Evolutionary conservation across 1,284 basidiomycete species (phyloP), one percentile per base, ranked within the genome.

Genomic region (Pholiota adiposa): DNA sequence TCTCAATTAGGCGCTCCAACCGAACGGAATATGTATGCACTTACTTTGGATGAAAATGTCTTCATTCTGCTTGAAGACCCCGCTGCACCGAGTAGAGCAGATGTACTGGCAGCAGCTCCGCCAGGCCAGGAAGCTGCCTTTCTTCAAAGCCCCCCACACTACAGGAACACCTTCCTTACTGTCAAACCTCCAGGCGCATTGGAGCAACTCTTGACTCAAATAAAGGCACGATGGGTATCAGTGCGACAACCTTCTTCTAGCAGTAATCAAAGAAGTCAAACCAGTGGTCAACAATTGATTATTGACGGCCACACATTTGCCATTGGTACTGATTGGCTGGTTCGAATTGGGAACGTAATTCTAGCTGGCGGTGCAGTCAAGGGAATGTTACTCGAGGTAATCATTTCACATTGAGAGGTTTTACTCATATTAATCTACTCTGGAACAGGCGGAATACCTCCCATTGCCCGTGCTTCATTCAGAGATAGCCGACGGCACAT

Each of bases 371-470:
- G 90, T 33, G 83, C 83, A 4, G 78, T 89, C 2, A 90, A 87
- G 68, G 91, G 90, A 18, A 90, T 93, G 87, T 76, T 93, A 33
- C 75, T 93, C 18, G 90, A 93, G 85, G 90, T 89, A 61, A 21
- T 3, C n/a, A 34, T 54, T 12, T 55, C 36, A 27, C 38, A 23
- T 12, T 31, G 31, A 14, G 55, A 50, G n/a, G 55, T n/a, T 38
- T 41, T 27, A 50, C 41, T 54, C 49, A 58, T 58, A 25, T 49
- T 61, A 34, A 56, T 49, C 25, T 59, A 48, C 19, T 55, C 51
- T 27, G 44, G 11, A 53, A 36, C 60, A 92, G 89, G 90, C 88
- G 6, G 90, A 92, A 71, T 92, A 92, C 69, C 80, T 92, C 12
- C 90, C 90, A 1, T 74, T 92, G 11, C 86, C 90, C 3, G 79